Percentiles rank a stretch among this genome's conserved stretches.
Evolutionary conservation across 2,329 filamentous ascomycete species (phyloP).

Genomic region (Ceratocystiopsis minuta): DNA sequence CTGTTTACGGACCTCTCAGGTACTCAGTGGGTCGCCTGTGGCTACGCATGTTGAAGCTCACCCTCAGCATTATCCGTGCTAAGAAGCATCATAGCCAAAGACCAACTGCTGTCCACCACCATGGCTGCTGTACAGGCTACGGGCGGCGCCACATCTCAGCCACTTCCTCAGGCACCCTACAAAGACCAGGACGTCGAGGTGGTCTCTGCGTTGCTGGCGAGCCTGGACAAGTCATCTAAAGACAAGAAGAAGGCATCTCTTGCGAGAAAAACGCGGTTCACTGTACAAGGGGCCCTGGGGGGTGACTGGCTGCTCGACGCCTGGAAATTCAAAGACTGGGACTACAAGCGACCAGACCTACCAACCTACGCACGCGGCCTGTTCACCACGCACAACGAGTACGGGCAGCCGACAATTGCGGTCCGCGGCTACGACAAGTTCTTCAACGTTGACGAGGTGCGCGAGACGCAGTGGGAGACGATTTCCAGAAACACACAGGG

Average conservation of each 20-base stretch:
- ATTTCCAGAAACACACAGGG: conserved; percentile 60
- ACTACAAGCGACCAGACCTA: conserved; percentile 75
- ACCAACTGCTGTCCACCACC: too few relatives aligned
- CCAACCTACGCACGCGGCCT: conserved; percentile 87
- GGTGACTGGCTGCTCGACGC: conserved; percentile 59
- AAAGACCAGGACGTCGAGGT: conserved; percentile 50
- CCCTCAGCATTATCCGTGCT: too few relatives aligned
- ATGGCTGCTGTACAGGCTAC: conserved; percentile 1
- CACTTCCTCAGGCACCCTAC: conserved; percentile 33
- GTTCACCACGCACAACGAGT: conserved; percentile 57
- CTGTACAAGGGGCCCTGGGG: conserved; percentile 38
- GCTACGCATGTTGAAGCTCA: too few relatives aligned
- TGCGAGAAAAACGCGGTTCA: conserved; percentile 43
- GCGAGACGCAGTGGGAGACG: conserved; percentile 64
- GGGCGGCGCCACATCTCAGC: background rate
- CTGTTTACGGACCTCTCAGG: too few relatives aligned
- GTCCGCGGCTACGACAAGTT: conserved; percentile 96
- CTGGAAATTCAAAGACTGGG: conserved; percentile 88
- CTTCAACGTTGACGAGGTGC: conserved; percentile 80
- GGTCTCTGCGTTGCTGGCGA: conserved; percentile 45
- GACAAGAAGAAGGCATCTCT: conserved; percentile 19
- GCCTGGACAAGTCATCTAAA: conserved; percentile 40
- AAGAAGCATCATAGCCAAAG: too few relatives aligned
- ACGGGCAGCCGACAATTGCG: conserved; percentile 56
- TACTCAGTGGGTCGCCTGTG: too few relatives aligned